Percentiles rank a stretch among this genome's conserved stretches.
phyloP scores from a whole-genome alignment of 2,329 filamentous ascomycete species.

The Stachybotrys echinatus region DNA sequence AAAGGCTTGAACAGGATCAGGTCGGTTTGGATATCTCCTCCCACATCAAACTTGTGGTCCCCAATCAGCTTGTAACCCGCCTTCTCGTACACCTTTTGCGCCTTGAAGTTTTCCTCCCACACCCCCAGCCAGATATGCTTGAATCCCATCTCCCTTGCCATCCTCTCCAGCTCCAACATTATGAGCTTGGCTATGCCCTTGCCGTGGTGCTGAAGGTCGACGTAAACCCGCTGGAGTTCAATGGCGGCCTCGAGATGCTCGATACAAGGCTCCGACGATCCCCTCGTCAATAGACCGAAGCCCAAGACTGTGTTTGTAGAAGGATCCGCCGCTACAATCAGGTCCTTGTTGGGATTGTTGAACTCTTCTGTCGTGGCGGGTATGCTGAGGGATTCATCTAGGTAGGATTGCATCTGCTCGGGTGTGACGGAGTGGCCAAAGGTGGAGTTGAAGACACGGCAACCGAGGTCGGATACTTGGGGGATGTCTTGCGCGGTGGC shows the following conservation, averaged over 20 bases:
- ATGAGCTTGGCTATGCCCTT: slow-evolving; percentile 30
- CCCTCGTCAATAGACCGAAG: slow-evolving; percentile 33
- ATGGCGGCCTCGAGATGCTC: slow-evolving; percentile 19
- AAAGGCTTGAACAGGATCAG: slow-evolving; percentile 31
- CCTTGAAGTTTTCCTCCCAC: slow-evolving; percentile 38
- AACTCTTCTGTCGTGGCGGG: slow-evolving; percentile 21
- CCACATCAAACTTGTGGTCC: slow-evolving; percentile 34
- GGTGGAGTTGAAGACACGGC: slow-evolving; percentile 26
- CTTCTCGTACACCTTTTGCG: slow-evolving; percentile 32
- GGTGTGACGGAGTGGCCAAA: slow-evolving; percentile 36
- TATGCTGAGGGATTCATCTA: slow-evolving; percentile 30
- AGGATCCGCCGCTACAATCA: slow-evolving; percentile 14
- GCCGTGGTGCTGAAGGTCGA: slow-evolving; percentile 27
- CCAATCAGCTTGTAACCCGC: slow-evolving; percentile 34
- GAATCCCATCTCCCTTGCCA: slow-evolving; percentile 30
- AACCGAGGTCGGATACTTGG: neutral
- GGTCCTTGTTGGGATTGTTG: slow-evolving; percentile 16
- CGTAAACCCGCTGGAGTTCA: slow-evolving; percentile 39
- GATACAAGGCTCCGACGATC: slow-evolving; percentile 31
- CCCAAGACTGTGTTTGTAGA: slow-evolving; percentile 22
- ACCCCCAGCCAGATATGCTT: slow-evolving; percentile 39
- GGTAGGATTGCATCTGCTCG: slow-evolving; percentile 29
- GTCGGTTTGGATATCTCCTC: slow-evolving; percentile 35
- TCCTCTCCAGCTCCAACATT: slow-evolving; percentile 18
- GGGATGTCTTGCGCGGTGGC: neutral